phyloP scores from a whole-genome alignment of 2,329 filamentous ascomycete species.

The Elsinoe necatrix region DNA sequence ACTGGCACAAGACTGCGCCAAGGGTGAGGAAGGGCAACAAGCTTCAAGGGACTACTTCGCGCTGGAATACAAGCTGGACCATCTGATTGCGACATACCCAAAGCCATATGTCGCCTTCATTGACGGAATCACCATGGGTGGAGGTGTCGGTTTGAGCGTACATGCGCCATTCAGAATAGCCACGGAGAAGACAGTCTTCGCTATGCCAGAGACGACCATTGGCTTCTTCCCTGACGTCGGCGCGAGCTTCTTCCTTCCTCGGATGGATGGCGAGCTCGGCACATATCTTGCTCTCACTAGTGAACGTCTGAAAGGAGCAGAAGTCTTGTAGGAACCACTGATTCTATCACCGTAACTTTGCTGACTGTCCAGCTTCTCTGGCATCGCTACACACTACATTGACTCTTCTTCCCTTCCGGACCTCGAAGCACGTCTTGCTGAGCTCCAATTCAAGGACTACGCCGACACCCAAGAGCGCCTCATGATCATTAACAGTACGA shows the following conservation, averaged over 20 bases:
- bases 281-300: slow-evolving; percentile 92
- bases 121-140: slow-evolving; percentile 98
- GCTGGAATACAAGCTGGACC: slow-evolving; percentile 92
- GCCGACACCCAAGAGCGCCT: slow-evolving; percentile 55
- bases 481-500: slow-evolving; percentile 69
- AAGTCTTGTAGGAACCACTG: slow-evolving; percentile 53
- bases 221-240: slow-evolving; percentile 98
- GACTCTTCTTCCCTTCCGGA: slow-evolving; percentile 78
- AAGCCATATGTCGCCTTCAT: slow-evolving; percentile 95
- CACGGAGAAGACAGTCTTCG: slow-evolving; percentile 89
- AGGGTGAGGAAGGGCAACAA: slow-evolving; percentile 60
- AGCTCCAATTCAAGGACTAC: slow-evolving; percentile 80
- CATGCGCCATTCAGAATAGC: slow-evolving; percentile 96
- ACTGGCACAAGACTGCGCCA: slow-evolving; percentile 64
- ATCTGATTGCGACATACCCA: slow-evolving; percentile 83
- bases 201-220: slow-evolving; percentile 98
- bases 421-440: slow-evolving; percentile 76
- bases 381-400: slow-evolving; percentile 91
- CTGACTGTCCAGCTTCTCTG: slow-evolving; percentile 51
- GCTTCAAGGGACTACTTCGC: slow-evolving; percentile 79
- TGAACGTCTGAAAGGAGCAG: slow-evolving; percentile 68
- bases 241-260: slow-evolving; percentile 87
- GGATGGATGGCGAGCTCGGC: slow-evolving; percentile 76
- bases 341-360: background rate
- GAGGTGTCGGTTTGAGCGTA: slow-evolving; percentile 85